Evolutionary conservation across 352 stramenopile species (phyloP).

Genomic region (Phytophthora constricta): DNA sequence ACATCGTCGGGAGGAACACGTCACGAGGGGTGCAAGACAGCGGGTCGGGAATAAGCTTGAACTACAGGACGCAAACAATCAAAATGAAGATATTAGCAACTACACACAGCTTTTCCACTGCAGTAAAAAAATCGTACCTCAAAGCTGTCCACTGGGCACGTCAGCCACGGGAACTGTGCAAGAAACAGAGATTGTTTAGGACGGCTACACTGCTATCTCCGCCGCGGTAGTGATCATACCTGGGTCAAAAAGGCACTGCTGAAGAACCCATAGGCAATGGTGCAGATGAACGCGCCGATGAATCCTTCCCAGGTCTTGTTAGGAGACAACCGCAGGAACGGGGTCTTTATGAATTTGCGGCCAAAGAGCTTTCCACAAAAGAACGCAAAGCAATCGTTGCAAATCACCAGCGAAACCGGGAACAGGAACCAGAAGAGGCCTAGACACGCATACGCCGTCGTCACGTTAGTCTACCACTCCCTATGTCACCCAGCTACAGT

Average conservation of each 20-base stretch:
- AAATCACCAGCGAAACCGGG: constrained; percentile 93
- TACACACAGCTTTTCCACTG: neutral
- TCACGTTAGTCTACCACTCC: too few relatives aligned
- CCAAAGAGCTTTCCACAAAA: constrained; percentile 90
- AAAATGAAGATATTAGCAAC: constrained; percentile 9
- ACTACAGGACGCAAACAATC: constrained; percentile 24
- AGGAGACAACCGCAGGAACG: constrained; percentile 92
- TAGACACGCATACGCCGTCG: constrained; percentile 20
- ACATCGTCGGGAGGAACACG: constrained; percentile 67
- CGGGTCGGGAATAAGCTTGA: constrained; percentile 71
- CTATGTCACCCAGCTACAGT: too few relatives aligned
- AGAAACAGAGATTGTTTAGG: constrained; percentile 1
- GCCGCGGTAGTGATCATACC: constrained; percentile 27
- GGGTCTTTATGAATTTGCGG: constrained; percentile 93
- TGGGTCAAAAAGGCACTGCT: constrained; percentile 90
- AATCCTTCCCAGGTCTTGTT: constrained; percentile 99
- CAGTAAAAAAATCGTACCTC: constrained; percentile 37
- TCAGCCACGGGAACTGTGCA: constrained; percentile 93
- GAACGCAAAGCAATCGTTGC: constrained; percentile 97
- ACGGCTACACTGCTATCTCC: neutral
- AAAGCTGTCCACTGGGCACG: constrained; percentile 89
- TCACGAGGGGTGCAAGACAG: constrained; percentile 66
- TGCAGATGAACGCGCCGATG: constrained; percentile 96
- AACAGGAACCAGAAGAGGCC: constrained; percentile 96
- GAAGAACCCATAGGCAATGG: constrained; percentile 94